Conservation (phyloP, 345 rosid genomes). For the Heritiera littoralis region DNA sequence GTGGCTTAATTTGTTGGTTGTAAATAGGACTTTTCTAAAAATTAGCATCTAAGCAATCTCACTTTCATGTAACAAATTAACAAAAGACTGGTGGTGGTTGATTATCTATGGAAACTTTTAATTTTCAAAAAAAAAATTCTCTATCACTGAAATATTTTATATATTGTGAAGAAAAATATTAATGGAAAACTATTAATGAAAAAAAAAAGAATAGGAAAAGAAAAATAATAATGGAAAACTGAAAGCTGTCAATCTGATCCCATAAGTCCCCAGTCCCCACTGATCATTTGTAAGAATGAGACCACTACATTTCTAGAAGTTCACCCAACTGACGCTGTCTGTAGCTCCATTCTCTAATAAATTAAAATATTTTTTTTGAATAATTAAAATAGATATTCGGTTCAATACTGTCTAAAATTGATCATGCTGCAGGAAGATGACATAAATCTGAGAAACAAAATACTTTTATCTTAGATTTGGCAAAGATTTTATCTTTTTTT, state of each 20-base stretch:
- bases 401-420: too few species aligned
- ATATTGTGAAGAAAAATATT: not conserved
- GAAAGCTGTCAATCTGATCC: constrained; percentile 16
- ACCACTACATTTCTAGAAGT: not conserved
- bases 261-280: constrained; percentile 1
- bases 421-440: too few species aligned
- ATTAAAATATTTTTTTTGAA: too few species aligned
- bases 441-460: too few species aligned
- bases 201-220: too few species aligned
- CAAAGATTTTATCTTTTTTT: too few species aligned
- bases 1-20: too few species aligned
- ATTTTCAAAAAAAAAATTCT: not conserved
- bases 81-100: not conserved
- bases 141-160: not conserved
- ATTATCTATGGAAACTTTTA: not conserved
- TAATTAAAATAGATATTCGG: too few species aligned
- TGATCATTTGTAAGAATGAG: constrained; percentile 5
- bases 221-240: not conserved
- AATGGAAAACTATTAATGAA: not conserved
- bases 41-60: not conserved
- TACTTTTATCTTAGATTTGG: too few species aligned
- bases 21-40: too few species aligned
- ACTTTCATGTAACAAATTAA: not conserved
- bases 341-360: not conserved
- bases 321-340: not conserved